These are phyloP conservation scores for Pseudocercospora eumusae DNA, from an alignment of 2,329 filamentous ascomycete genomes.

Conservation along the genomic window DNA sequence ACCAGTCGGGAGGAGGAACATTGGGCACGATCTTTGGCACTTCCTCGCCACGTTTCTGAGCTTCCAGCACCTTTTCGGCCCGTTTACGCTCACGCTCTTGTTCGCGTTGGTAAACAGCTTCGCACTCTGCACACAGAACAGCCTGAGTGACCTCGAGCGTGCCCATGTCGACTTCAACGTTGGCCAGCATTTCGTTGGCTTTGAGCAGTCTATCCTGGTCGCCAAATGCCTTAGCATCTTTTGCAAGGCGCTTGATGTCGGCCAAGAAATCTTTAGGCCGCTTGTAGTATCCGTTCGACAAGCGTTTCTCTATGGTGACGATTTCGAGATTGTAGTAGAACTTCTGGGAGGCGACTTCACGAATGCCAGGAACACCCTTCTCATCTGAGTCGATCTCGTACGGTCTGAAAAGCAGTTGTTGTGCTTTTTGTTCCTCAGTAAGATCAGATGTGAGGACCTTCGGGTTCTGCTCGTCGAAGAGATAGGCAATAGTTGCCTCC, in stretches of 20 bases:
- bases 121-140: conserved; percentile 69
- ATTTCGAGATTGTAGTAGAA: conserved; percentile 96
- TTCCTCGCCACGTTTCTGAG: conserved; percentile 60
- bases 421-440: conserved; percentile 55
- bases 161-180: conserved; percentile 90
- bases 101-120: conserved; percentile 75
- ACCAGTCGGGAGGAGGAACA: conserved; percentile 44
- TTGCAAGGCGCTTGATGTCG: conserved; percentile 81
- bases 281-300: conserved; percentile 95
- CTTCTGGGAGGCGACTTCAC: conserved; percentile 73
- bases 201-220: conserved; percentile 81
- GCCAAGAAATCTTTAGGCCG: conserved; percentile 84
- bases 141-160: conserved; percentile 69
- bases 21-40: conserved; percentile 45
- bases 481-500: conserved; percentile 71
- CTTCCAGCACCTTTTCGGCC: conserved; percentile 57
- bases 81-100: conserved; percentile 61
- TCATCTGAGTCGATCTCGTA: conserved; percentile 79
- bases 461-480: conserved; percentile 81
- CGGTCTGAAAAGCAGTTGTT: conserved; percentile 63
- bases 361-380: conserved; percentile 73
- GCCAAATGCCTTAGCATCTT: conserved; percentile 79
- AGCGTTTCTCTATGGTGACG: conserved; percentile 88
- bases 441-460: conserved; percentile 62
- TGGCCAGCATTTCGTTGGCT: conserved; percentile 86